Evolutionary conservation across 805 yeast species (phyloP), one percentile per base, ranked within the genome.

Genomic region (Candida rishiriensis): DNA sequence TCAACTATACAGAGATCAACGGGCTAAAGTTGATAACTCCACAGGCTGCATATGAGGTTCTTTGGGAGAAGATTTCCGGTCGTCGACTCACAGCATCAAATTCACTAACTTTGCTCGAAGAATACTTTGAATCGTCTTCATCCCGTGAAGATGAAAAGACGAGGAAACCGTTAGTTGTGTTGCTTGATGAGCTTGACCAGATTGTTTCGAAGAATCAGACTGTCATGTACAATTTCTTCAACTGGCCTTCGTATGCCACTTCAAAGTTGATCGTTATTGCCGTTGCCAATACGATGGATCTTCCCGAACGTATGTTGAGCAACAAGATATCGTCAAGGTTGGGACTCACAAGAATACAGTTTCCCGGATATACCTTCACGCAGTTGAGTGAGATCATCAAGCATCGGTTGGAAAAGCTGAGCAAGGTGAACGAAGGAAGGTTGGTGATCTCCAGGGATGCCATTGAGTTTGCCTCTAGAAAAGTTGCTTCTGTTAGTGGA

Each of bases 211-310:
- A 78, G 43, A 82, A 81, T 46, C 96, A 88, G 60, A 79, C 81
- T 37, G 90, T 91, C 31, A 83, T 91, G 84, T 93, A 93, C 68
- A 93, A 93, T 62, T 88, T 93, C 59, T 89, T 93, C 73, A 93
- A 93, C 65, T 93, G 99, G 99, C 97, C 99, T 4, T 81, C 96
- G 0, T 81, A 87, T 56, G 69, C 76, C 11, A 71, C 80, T 51
- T 89, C 98, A 4, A 83, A 83, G 55, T 69, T 93, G 40, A 79
- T 93, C 40, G 95, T 93, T 2, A 73, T 93, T 35, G 97, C 98
- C 0, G 89, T 93, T 29, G 97, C 98, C 3, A 93, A 93, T 62
- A 90, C 97, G 0, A 89, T 93, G 97, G 98, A 93, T 67, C 68
- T 93, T 39, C 98, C 99, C 0, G 99, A 93, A 60, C 71, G 97